Evolutionary conservation across 495 filamentous ascomycete genomes (phyloP).

Genomic region (Penicillium argentinense): DNA sequence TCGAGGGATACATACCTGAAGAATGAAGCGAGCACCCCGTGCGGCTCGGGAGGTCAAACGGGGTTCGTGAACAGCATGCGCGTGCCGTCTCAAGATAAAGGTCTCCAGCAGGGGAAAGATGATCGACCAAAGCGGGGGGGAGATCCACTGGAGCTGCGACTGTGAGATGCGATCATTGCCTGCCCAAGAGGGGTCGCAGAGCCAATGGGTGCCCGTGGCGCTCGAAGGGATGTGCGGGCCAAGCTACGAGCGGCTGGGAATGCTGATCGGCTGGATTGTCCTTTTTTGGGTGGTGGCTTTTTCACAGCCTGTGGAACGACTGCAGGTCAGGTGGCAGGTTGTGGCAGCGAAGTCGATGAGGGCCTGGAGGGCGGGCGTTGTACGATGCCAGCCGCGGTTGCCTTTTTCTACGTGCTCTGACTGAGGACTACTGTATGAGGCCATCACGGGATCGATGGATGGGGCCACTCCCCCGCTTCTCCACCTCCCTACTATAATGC

Average conservation of each 20-base stretch:
- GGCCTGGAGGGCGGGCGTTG: no score
- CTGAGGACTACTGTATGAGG: no score
- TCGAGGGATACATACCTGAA: background rate
- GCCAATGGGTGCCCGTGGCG: constrained; percentile 14
- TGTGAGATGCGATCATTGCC: constrained; percentile 6
- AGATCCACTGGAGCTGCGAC: constrained; percentile 6
- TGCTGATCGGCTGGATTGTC: constrained; percentile 26
- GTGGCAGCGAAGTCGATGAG: no score
- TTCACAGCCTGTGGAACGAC: background rate
- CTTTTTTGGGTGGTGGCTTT: background rate
- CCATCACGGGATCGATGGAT: no score
- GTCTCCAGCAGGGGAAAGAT: constrained; percentile 1
- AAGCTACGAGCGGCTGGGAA: constrained; percentile 18
- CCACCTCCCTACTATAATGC: constrained; percentile 12
- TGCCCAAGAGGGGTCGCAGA: background rate
- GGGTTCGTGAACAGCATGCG: background rate
- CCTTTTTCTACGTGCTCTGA: no score
- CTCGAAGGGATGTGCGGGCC: constrained; percentile 19
- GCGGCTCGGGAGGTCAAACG: background rate
- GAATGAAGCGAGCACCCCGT: background rate
- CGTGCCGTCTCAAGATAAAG: background rate
- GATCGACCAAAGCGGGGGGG: constrained; percentile 7
- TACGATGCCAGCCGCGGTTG: no score
- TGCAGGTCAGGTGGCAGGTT: constrained; percentile 1
- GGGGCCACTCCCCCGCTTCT: background rate